Evolutionary conservation across 768 basidiomycete species (phyloP).

Genomic region (Lactarius pseudohatsudake): DNA sequence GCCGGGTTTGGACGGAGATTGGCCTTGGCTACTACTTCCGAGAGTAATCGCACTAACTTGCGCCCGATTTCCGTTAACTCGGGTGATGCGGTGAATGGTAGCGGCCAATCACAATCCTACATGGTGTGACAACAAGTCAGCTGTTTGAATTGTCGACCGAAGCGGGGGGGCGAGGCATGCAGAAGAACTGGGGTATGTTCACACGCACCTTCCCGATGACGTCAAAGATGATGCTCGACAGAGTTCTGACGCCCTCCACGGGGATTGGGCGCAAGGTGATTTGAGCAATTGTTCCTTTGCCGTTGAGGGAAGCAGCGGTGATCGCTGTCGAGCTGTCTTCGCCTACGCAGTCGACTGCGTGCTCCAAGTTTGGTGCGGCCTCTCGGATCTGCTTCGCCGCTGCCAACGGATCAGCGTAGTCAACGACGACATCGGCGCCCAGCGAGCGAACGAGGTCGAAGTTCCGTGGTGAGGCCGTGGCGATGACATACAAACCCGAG

Average conservation of each 20-base stretch:
- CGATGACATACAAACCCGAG: conserved; percentile 38
- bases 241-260: conserved; percentile 5
- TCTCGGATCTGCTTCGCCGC: conserved; percentile 23
- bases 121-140: not conserved
- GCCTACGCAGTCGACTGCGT: conserved; percentile 12
- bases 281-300: conserved; percentile 11
- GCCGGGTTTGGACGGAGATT: conserved; percentile 22
- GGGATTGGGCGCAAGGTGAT: not conserved
- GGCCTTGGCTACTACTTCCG: conserved; percentile 13
- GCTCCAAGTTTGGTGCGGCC: conserved; percentile 3
- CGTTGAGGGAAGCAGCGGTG: conserved; percentile 1
- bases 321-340: conserved; percentile 4
- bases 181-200: too few species aligned
- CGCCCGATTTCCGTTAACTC: conserved; percentile 9
- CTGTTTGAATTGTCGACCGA: not conserved
- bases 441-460: conserved; percentile 39
- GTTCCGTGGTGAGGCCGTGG: conserved; percentile 39
- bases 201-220: conserved; percentile 18
- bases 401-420: conserved; percentile 30
- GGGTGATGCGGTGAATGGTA: conserved; percentile 10
- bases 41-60: conserved; percentile 7
- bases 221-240: conserved; percentile 3
- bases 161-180: not conserved
- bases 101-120: conserved; percentile 16
- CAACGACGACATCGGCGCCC: conserved; percentile 39